These are phyloP conservation scores for Lathyrus oleraceus DNA, from an alignment of 306 rosid genomes.

Conservation along the genomic window DNA sequence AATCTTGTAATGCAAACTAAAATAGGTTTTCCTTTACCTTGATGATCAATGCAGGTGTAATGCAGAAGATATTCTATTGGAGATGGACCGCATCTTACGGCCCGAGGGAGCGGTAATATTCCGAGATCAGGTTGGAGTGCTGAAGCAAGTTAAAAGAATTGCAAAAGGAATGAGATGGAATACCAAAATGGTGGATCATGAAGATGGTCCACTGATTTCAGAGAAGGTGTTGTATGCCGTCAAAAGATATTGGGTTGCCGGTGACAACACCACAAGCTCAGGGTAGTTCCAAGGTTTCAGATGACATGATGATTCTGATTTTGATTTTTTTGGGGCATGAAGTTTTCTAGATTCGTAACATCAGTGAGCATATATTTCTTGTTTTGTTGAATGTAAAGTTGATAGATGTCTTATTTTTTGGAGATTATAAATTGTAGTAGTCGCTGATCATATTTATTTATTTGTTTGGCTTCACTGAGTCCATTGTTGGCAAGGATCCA, in stretches of 20 bases:
- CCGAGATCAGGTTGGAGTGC: conserved; percentile 62
- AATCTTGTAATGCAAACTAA: neutral
- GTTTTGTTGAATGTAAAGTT: conserved; percentile 34
- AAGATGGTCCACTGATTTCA: conserved; percentile 72
- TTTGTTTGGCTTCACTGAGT: conserved; percentile 15
- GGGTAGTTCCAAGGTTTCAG: conserved; percentile 13
- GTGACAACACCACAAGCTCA: conserved; percentile 50
- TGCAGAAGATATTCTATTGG: conserved; percentile 66
- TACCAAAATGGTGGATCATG: conserved; percentile 71
- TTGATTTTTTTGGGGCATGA: conserved; percentile 7
- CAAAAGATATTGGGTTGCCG: conserved; percentile 75
- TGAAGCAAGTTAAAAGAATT: conserved; percentile 55
- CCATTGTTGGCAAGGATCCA: too few relatives aligned
- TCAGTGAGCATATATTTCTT: conserved; percentile 2
- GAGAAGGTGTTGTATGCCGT: conserved; percentile 78
- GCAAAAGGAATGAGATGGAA: conserved; percentile 82
- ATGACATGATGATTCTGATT: conserved; percentile 12
- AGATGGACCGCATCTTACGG: conserved; percentile 81
- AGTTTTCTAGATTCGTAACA: conserved; percentile 21
- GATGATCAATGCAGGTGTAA: conserved; percentile 56
- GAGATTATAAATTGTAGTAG: conserved; percentile 24
- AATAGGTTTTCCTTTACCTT: conserved; percentile 18
- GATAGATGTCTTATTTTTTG: conserved; percentile 32
- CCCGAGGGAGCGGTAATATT: conserved; percentile 84
- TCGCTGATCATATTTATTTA: neutral